Percentiles rank a stretch among this genome's conserved stretches.
Conservation (phyloP, 2,329 filamentous ascomycete species). For the Colletotrichum euphorbiae region DNA sequence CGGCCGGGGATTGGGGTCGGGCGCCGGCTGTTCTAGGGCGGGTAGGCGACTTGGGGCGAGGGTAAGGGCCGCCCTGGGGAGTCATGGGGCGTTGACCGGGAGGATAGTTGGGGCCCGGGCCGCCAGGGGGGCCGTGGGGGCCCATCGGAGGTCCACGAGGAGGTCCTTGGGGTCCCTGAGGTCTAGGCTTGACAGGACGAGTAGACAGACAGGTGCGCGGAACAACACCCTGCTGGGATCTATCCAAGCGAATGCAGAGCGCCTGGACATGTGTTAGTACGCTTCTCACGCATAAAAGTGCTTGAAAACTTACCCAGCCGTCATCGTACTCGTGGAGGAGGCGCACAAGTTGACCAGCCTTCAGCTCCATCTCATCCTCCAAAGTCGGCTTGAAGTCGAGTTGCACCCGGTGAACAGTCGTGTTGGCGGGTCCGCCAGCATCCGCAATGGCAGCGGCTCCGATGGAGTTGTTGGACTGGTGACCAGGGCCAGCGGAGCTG, state of each 20-base stretch:
- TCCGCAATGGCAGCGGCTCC: constrained; percentile 71
- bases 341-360: constrained; percentile 84
- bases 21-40: constrained; percentile 47
- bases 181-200: constrained; percentile 87
- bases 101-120: constrained; percentile 49
- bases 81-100: constrained; percentile 54
- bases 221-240: constrained; percentile 91
- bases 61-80: constrained; percentile 50
- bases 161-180: constrained; percentile 61
- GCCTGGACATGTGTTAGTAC: constrained; percentile 67
- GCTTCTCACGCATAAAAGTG: background rate
- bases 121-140: constrained; percentile 46
- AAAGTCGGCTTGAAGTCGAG: constrained; percentile 94
- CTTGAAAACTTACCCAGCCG: constrained; percentile 81
- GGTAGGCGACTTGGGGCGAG: constrained; percentile 52
- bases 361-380: constrained; percentile 89
- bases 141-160: constrained; percentile 68
- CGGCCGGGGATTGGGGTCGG: constrained; percentile 58
- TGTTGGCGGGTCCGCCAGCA: constrained; percentile 68
- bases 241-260: constrained; percentile 90
- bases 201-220: constrained; percentile 94
- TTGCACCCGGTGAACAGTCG: constrained; percentile 88
- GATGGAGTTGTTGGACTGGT: constrained; percentile 56
- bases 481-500: constrained; percentile 63
- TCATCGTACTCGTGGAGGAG: constrained; percentile 97